Percentiles rank a stretch among this genome's conserved stretches.
These are phyloP conservation scores for Candida silvatica DNA, from an alignment of 805 yeast genomes.

Conservation along the genomic window DNA sequence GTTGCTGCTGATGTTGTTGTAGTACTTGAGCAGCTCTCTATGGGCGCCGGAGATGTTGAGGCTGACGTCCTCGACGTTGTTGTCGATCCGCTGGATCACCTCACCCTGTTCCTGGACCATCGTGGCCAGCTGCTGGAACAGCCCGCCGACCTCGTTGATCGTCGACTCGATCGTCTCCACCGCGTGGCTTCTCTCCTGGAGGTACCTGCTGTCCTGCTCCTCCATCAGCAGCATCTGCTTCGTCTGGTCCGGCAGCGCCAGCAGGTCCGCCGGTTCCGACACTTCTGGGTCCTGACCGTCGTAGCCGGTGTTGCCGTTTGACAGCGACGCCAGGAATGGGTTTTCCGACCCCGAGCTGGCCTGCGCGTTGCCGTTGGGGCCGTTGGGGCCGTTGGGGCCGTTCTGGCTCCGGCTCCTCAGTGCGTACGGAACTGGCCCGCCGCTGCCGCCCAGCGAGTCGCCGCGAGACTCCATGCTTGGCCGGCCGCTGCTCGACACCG, in stretches of 20 bases:
- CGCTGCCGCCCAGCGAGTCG: constrained; percentile 5
- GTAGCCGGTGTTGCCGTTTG: constrained; percentile 5
- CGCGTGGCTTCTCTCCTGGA: constrained; percentile 79
- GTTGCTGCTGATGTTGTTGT: constrained; percentile 78
- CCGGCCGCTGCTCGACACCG: constrained; percentile 3
- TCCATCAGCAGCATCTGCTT: constrained; percentile 77
- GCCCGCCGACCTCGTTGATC: constrained; percentile 90
- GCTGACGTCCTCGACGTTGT: constrained; percentile 87
- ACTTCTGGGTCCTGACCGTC: constrained; percentile 12
- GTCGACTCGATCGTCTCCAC: constrained; percentile 97
- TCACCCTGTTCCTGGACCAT: constrained; percentile 99
- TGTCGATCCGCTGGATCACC: constrained; percentile 89
- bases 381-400: neutral
- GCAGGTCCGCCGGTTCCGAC: constrained; percentile 28
- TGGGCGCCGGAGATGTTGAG: constrained; percentile 91
- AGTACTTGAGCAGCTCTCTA: constrained; percentile 84
- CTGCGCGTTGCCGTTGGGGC: neutral
- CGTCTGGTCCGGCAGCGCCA: constrained; percentile 78
- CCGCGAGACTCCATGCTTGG: constrained; percentile 2
- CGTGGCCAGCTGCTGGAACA: constrained; percentile 90
- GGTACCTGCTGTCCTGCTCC: constrained; percentile 69
- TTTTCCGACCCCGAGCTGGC: constrained; percentile 21
- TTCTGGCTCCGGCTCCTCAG: constrained; percentile 12
- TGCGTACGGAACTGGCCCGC: constrained; percentile 19
- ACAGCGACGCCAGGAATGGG: constrained; percentile 25